phyloP scores from a whole-genome alignment of 768 basidiomycete species.

The Cantharellus anzutake region DNA sequence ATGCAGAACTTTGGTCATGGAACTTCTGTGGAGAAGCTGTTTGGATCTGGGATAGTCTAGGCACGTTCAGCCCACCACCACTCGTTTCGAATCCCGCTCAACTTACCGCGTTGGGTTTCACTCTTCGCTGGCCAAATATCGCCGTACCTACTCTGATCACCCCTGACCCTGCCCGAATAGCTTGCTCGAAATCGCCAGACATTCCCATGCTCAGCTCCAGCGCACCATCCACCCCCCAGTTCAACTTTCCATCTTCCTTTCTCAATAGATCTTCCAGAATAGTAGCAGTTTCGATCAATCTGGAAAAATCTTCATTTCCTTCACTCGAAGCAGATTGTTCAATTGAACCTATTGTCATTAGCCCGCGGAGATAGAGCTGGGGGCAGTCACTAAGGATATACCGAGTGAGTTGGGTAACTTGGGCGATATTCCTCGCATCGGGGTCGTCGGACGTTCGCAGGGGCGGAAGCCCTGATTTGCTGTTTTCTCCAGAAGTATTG shows the following conservation, averaged over 20 bases:
- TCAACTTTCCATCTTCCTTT: constrained; percentile 8
- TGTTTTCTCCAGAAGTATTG: constrained; percentile 86
- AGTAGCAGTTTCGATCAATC: constrained; percentile 43
- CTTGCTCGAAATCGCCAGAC: constrained; percentile 86
- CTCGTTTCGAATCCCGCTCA: neutral
- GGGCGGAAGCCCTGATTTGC: constrained; percentile 70
- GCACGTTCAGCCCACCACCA: neutral
- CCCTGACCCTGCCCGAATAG: constrained; percentile 65
- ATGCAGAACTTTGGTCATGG: too few species aligned
- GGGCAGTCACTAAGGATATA: constrained; percentile 60
- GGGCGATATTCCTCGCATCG: constrained; percentile 21
- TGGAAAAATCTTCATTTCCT: constrained; percentile 56
- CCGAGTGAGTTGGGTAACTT: constrained; percentile 44
- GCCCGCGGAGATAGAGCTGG: constrained; percentile 51
- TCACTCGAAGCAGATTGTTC: constrained; percentile 37
- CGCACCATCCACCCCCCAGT: constrained; percentile 20
- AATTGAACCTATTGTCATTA: constrained; percentile 94
- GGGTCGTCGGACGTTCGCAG: constrained; percentile 5
- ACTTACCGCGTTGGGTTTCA: constrained; percentile 20
- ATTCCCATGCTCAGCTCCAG: constrained; percentile 84
- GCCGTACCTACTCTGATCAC: constrained; percentile 82
- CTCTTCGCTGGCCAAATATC: constrained; percentile 61
- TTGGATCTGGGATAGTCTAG: neutral
- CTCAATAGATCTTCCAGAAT: constrained; percentile 20
- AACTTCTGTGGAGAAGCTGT: too few species aligned